A percentile compares a stretch with the other conserved stretches of the same genome.
Evolutionary conservation across 2,329 filamentous ascomycete species (phyloP).

Genomic region (Colletotrichum magnum): DNA sequence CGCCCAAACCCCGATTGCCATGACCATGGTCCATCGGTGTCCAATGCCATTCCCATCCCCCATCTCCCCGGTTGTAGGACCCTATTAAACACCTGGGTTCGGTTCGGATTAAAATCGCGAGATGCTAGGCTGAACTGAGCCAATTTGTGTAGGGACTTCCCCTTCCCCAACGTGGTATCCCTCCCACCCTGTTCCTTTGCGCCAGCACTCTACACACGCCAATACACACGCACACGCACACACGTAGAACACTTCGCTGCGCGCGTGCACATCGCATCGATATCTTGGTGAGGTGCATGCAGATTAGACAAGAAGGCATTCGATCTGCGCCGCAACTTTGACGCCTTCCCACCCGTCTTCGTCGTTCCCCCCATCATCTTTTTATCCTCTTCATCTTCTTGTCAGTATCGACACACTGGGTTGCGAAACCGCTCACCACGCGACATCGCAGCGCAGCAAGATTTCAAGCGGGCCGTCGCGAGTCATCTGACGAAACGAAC

Average conservation of each 20-base stretch:
- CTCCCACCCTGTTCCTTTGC: background rate
- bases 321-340: background rate
- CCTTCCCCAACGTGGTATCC: slow-evolving; percentile 2
- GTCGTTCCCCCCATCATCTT: background rate
- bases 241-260: background rate
- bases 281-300: too few relatives aligned
- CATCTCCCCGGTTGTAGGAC: background rate
- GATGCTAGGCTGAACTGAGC: slow-evolving; percentile 13
- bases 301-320: too few relatives aligned
- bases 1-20: slow-evolving; percentile 10
- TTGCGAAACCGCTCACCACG: slow-evolving; percentile 3
- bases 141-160: slow-evolving; percentile 2
- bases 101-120: background rate
- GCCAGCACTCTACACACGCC: background rate
- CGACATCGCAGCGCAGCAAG: slow-evolving; percentile 12
- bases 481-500: slow-evolving; percentile 37
- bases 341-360: background rate
- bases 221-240: background rate
- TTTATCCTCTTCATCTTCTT: background rate
- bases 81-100: slow-evolving; percentile 8
- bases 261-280: too few relatives aligned
- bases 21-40: background rate
- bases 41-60: slow-evolving; percentile 5
- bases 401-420: background rate
- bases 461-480: slow-evolving; percentile 39